Base-by-base conservation (phyloP, 164 flowering plant genomes). In the Umbellularia californica region DNA sequence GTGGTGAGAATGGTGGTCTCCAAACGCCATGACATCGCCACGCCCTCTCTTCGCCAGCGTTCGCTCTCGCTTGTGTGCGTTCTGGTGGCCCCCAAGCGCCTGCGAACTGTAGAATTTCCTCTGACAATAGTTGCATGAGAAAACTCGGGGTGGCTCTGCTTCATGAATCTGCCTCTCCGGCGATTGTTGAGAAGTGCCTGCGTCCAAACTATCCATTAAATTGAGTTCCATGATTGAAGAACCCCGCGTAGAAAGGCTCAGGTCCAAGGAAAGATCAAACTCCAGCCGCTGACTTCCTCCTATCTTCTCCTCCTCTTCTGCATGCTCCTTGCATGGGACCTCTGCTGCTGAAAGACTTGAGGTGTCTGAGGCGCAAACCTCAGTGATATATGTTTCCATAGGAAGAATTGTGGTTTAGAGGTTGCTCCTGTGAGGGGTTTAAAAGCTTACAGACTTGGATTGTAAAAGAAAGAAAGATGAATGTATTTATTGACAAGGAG, bases 41-140 rank as follows among this genome's bases (percentile, higher is more conserved):
- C 84, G 88, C 3, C 85, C 87, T 82, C 92, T 80, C 74, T 88
- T 90, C 1, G 90, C 92, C 10, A 90, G 69, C 24, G 85, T 87
- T 25, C 94, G 78, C 81, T 90, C 92, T 50, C 90, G 77, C 75
- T 90, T 90, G 69, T 90, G 94, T 3, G 92, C 94, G 66, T 90
- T 90, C 71, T 90, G 94, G 72, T 89, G 92, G 1, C 92, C 92
- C 7, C 94, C 94, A 2, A 90, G 80, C 3, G 94, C 94, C 68
- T 90, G 94, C 50, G 94, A 90, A 47, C 94, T 90, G 70, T 85
- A 89, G 83, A 90, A 90, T 68, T 86, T 88, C 79, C 94, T 90
- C 50, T 83, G 90, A 67, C 94, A 90, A 25, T 84, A 90, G 80
- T 89, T 90, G 82, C 94, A 90, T 20, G 94, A 85, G 78, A 90